Evolutionary conservation across 208 protist genomes (phyloP), one percentile per base, ranked within the genome.

Genomic region (Spongospora subterranea): DNA sequence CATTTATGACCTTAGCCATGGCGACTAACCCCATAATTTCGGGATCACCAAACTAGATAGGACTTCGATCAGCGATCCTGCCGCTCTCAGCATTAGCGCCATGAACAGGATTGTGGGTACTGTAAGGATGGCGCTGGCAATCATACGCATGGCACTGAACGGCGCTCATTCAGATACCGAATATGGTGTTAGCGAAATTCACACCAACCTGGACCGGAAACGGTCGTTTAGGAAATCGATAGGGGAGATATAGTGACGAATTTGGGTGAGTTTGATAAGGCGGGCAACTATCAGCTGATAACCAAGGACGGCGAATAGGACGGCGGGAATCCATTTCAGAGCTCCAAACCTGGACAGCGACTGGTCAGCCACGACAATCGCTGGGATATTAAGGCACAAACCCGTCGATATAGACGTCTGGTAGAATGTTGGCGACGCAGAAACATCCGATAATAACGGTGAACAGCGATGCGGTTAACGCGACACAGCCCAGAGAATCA

Each of bases 171-270:
- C 6, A 6, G 71, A 82, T 82, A 13, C 6, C 17, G n/a, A 82
- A 6, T 13, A 82, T 6, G 6, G 40, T 43, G 40, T 20, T 43
- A 39, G 17, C 71, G 40, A 43, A 32, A 65, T 65, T 45, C 35
- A 6, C 6, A 60, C 6, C 35, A 20, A 82, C 71, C 13, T 45
- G 71, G 71, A 82, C 6, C 71, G 71, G n/a, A 40, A 82, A 39
- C 71, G 71, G 40, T 82, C 71, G n/a, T 82, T 82, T 6, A 82
- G 71, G n/a, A 82, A 82, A 82, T 82, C 71, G 35, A 82, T 43
- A 13, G 71, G 71, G n/a, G 71, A 82, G 11, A 17, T 43, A 35
- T 82, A 82, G n/a, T 43, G 6, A 20, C 71, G 71, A n/a, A 82
- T 82, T 20, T 6, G 17, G 6, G 35, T 39, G 11, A 82, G 71